A percentile compares a stretch with the other conserved stretches of the same genome.
Conservation (phyloP, 2,329 filamentous ascomycete species). For the Grosmannia clavigera region DNA sequence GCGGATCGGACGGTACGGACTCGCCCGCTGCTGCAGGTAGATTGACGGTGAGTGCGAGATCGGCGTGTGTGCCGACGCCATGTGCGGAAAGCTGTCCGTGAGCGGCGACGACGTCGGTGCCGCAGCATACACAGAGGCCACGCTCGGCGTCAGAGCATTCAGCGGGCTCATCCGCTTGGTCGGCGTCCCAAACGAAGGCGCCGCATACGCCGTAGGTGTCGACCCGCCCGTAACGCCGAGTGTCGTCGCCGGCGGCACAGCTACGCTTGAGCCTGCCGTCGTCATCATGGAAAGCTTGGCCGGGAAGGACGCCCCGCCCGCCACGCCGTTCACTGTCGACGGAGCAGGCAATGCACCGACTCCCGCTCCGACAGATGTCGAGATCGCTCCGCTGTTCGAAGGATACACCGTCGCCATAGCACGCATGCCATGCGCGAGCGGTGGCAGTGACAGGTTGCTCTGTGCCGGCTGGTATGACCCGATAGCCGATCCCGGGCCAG, state of each 20-base stretch:
- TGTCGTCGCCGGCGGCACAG: not conserved
- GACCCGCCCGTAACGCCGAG: not conserved
- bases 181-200: conserved; percentile 32
- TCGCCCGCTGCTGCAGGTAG: conserved; percentile 77
- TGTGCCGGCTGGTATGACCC: conserved; percentile 6
- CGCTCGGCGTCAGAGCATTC: conserved; percentile 24
- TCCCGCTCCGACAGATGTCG: conserved; percentile 20
- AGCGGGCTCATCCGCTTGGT: conserved; percentile 41
- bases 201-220: conserved; percentile 11
- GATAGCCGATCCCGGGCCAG: conserved; percentile 1
- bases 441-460: conserved; percentile 41
- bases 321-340: not conserved
- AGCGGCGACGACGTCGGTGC: conserved; percentile 59
- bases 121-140: conserved; percentile 33
- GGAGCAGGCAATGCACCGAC: not conserved
- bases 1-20: conserved; percentile 84
- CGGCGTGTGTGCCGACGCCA: conserved; percentile 40
- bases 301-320: not conserved
- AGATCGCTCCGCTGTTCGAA: conserved; percentile 31
- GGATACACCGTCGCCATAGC: conserved; percentile 71
- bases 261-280: not conserved
- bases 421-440: conserved; percentile 47
- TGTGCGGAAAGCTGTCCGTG: conserved; percentile 45
- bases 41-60: conserved; percentile 74
- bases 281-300: conserved; percentile 3